Evolutionary conservation across 441 rosid species (phyloP).

Genomic region (Theobroma grandiflorum): DNA sequence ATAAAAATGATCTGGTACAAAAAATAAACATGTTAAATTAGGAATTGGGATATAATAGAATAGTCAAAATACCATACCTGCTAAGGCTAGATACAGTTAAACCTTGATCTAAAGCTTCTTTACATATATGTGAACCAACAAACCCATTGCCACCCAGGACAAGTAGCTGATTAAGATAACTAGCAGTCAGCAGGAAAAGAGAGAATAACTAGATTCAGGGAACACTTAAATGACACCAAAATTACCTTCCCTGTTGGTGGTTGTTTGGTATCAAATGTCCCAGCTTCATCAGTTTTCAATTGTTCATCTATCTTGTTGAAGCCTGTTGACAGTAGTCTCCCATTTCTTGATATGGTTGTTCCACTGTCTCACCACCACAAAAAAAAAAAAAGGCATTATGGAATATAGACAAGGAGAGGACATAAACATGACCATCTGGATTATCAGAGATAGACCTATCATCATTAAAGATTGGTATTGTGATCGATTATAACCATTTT

Average conservation of each 20-base stretch:
- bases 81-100: slow-evolving; percentile 54
- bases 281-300: slow-evolving; percentile 14
- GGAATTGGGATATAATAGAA: not conserved
- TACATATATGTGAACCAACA: slow-evolving; percentile 59
- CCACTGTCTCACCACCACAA: slow-evolving; percentile 24
- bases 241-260: slow-evolving; percentile 24
- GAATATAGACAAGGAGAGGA: not conserved
- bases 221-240: not conserved
- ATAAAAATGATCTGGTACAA: too few species aligned
- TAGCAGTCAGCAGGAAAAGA: not conserved
- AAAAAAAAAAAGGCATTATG: not conserved
- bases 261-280: not conserved
- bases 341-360: slow-evolving; percentile 24
- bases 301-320: slow-evolving; percentile 13
- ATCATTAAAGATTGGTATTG: not conserved
- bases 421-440: not conserved
- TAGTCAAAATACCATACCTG: slow-evolving; percentile 39
- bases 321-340: slow-evolving; percentile 40
- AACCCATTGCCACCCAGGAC: slow-evolving; percentile 62
- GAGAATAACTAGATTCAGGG: not conserved
- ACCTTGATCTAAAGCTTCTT: slow-evolving; percentile 52
- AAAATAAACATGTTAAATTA: too few species aligned
- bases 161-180: slow-evolving; percentile 41
- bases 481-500: not conserved
- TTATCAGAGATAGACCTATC: not conserved